Percentiles rank a stretch among this genome's conserved stretches.
Evolutionary conservation across 805 yeast genomes (phyloP).

Genomic region (Candida odintsovae): DNA sequence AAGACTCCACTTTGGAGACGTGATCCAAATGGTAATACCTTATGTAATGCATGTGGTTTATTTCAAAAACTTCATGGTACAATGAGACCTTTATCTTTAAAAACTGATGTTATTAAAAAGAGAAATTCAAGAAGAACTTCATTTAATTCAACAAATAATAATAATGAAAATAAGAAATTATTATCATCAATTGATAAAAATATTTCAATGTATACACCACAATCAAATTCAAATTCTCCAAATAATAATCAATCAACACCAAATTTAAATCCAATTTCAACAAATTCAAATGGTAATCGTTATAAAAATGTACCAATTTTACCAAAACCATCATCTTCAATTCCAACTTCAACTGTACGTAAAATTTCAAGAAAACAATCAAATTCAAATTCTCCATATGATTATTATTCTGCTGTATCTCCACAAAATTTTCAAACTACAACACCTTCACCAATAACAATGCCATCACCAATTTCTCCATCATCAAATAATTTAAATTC

Average conservation of each 20-base stretch:
- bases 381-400: slow-evolving; percentile 15
- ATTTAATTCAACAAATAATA: slow-evolving; percentile 11
- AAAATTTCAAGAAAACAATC: slow-evolving; percentile 3
- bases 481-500: slow-evolving; percentile 5
- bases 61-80: slow-evolving; percentile 89
- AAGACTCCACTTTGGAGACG: slow-evolving; percentile 95
- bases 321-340: slow-evolving; percentile 22
- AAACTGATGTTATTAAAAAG: slow-evolving; percentile 88
- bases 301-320: slow-evolving; percentile 24
- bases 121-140: slow-evolving; percentile 36
- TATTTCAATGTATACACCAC: slow-evolving; percentile 18
- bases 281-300: slow-evolving; percentile 4
- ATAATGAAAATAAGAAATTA: slow-evolving; percentile 9
- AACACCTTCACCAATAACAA: slow-evolving; percentile 21
- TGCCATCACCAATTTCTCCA: slow-evolving; percentile 24
- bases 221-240: slow-evolving; percentile 20
- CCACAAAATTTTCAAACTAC: slow-evolving; percentile 11
- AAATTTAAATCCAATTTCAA: neutral
- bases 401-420: slow-evolving; percentile 11
- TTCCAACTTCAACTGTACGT: slow-evolving; percentile 7
- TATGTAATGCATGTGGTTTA: slow-evolving; percentile 94
- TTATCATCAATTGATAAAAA: slow-evolving; percentile 19
- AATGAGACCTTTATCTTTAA: slow-evolving; percentile 80
- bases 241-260: slow-evolving; percentile 2
- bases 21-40: slow-evolving; percentile 81